A percentile compares a stretch with the other conserved stretches of the same genome.
Conservation (phyloP, 108 stramenopile species). For the Pseudonitzschia multiseries region DNA sequence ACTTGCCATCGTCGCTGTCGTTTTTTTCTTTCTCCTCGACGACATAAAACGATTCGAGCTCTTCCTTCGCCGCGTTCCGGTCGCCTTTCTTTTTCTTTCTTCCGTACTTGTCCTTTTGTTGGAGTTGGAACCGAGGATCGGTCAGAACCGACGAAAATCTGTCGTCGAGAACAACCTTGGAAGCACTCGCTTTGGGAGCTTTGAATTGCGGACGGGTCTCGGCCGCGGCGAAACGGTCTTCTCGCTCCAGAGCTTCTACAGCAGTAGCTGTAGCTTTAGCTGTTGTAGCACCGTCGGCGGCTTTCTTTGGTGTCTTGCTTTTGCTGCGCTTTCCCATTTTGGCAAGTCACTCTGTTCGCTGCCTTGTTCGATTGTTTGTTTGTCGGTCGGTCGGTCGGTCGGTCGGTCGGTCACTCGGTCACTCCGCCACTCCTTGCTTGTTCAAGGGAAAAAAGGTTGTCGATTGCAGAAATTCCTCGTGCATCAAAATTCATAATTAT, state of each 20-base stretch:
- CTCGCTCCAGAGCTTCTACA: no score
- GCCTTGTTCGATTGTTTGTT: neutral
- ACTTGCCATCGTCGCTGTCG: slow-evolving; percentile 22
- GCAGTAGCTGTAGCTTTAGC: no score
- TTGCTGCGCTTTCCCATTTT: slow-evolving; percentile 26
- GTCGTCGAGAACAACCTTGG: slow-evolving; percentile 76
- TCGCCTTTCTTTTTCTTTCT: slow-evolving; percentile 50
- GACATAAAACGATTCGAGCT: slow-evolving; percentile 60
- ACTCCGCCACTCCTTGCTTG: no score
- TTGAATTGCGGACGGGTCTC: slow-evolving; percentile 65
- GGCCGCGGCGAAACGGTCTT: slow-evolving; percentile 69
- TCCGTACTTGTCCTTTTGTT: slow-evolving; percentile 69
- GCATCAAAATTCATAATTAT: no score
- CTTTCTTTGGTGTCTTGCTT: neutral
- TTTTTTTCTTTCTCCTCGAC: slow-evolving; percentile 41
- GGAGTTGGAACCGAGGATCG: slow-evolving; percentile 67
- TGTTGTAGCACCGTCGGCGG: slow-evolving; percentile 2
- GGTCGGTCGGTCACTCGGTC: no score
- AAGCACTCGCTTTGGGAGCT: slow-evolving; percentile 24
- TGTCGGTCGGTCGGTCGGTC: no score
- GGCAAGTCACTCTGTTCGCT: neutral
- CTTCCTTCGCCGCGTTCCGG: slow-evolving; percentile 39
- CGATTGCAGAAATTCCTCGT: no score
- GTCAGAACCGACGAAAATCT: slow-evolving; percentile 84
- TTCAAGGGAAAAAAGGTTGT: no score